Base-by-base conservation (phyloP, 768 basidiomycete genomes). In the Megacollybia marginata region DNA sequence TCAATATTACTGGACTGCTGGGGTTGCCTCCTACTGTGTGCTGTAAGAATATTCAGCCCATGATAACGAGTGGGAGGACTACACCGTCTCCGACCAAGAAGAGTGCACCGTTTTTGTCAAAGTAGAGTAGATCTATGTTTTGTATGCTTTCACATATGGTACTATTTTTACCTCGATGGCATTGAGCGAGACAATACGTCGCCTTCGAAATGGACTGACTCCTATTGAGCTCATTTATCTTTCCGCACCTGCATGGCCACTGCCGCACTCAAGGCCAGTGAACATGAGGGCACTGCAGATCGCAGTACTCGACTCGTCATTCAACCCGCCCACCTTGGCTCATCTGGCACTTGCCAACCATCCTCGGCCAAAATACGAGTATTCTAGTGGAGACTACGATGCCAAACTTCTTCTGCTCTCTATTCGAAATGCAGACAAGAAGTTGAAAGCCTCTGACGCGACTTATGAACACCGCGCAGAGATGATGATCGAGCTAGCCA, bases 271-370 rank as follows among this genome's bases (percentile, higher is more conserved):
- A 18, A 44, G 3, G 23, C 16, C 35, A 18, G 19, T 11, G 35
- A 46, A 19, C 3, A 48, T 49, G 13, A 49, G 46, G n/a, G 60
- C 62, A 3, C 60, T 83, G 33, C 74, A 72, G 47, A 74, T 94
- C 44, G 75, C 85, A 4, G 70, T 94, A n/a, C 74, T 96, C 35
- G 94, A 96, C 58, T 85, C 92, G 1, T 93, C 91, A 1, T 97
- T 90, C 69, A 95, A 97, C 59, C 93, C 93, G 3, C 94, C 94
- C 1, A 92, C 90, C 2, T 62, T 76, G 19, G 90, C 93, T 0
- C 93, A 97, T 64, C 73, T 85, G 47, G 84, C 86, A 2, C 80
- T 97, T 44, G 82, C 81, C 23, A 79, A 76, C 51, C 66, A 75
- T 48, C 57, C 62, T 33, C 59, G 62, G 12, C 69, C 62, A 5